Evolutionary conservation across 306 rosid genomes (phyloP).

Genomic region (Malus orientalis): DNA sequence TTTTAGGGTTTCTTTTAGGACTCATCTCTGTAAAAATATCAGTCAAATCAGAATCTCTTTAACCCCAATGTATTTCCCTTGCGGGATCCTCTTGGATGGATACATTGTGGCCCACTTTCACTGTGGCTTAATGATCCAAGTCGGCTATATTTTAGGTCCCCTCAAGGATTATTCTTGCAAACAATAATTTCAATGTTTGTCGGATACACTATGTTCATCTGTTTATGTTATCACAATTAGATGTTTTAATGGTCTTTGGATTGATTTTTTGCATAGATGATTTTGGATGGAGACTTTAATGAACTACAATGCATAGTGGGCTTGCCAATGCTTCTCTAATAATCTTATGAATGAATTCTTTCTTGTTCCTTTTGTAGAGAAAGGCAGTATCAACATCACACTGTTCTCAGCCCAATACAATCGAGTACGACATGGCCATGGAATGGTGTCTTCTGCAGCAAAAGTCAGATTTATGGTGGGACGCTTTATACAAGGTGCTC

Average conservation of each 20-base stretch:
- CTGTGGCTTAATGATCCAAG: background rate
- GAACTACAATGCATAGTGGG: background rate
- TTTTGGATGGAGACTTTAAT: background rate
- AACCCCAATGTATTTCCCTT: too few relatives aligned
- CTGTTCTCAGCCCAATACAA: conserved; percentile 47
- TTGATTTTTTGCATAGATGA: background rate
- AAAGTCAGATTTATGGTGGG: conserved; percentile 32
- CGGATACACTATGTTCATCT: background rate
- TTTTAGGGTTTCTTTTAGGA: background rate
- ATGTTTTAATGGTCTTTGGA: background rate
- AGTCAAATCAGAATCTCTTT: too few relatives aligned
- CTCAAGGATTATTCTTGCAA: background rate
- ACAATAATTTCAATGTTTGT: background rate
- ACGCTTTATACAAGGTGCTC: conserved; percentile 33
- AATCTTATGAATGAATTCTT: background rate
- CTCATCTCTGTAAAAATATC: too few relatives aligned
- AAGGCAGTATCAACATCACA: conserved; percentile 60
- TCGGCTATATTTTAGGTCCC: background rate
- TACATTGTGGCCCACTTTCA: background rate
- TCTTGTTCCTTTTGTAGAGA: conserved; percentile 26
- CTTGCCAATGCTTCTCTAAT: background rate
- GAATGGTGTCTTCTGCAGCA: conserved; percentile 32
- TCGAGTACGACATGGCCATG: conserved; percentile 40
- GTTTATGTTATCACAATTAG: background rate
- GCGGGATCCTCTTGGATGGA: too few relatives aligned